A percentile compares a stretch with the other conserved stretches of the same genome.
phyloP scores from a whole-genome alignment of 345 rosid genomes.

The Schrenkiella parvula region DNA sequence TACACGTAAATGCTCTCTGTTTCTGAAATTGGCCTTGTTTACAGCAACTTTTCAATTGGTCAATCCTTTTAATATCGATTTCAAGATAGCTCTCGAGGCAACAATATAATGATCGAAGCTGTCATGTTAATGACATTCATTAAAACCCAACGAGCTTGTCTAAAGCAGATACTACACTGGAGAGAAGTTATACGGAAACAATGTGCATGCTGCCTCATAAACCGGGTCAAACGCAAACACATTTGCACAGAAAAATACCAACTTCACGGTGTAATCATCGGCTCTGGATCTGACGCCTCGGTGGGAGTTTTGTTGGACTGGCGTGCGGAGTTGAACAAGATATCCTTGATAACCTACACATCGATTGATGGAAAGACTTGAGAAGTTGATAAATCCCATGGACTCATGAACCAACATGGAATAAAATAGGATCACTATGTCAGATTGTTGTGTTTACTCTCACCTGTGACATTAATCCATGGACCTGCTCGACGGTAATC shows the following conservation, averaged over 20 bases:
- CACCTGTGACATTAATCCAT: conserved; percentile 99
- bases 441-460: conserved; percentile 15
- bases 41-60: background rate
- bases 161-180: conserved; percentile 18
- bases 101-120: background rate
- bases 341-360: conserved; percentile 86
- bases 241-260: background rate
- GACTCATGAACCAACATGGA: background rate
- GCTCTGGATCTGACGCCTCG: conserved; percentile 77
- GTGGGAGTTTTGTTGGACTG: conserved; percentile 48
- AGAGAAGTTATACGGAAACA: background rate
- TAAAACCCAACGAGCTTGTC: conserved; percentile 5
- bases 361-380: background rate
- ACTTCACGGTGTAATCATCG: conserved; percentile 85
- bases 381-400: background rate
- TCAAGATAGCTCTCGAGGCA: background rate
- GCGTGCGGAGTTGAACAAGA: conserved; percentile 80
- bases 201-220: conserved; percentile 22
- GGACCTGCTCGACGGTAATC: conserved; percentile 96
- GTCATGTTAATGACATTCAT: conserved; percentile 14
- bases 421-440: background rate
- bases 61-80: background rate
- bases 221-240: conserved; percentile 17
- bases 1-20: background rate
- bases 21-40: background rate